A percentile compares a stretch with the other conserved stretches of the same genome.
Evolutionary conservation across 371 early-diverging fungal species (phyloP).

Genomic region (Quaeritorhiza haematococci): DNA sequence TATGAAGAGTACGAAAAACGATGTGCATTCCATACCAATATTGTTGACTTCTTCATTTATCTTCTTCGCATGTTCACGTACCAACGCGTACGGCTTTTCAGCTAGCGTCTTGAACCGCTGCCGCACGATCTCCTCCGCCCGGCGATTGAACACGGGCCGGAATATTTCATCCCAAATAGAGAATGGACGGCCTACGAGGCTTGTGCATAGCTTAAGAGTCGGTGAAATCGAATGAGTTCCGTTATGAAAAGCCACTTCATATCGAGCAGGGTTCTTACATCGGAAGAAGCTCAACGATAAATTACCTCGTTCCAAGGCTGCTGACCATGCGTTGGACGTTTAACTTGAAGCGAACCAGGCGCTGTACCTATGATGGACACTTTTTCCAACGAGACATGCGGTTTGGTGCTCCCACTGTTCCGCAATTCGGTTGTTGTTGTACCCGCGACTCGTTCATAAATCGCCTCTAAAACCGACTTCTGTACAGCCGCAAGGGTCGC

Average conservation of each 20-base stretch:
- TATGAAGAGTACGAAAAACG: too few species aligned
- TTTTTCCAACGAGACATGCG: neutral
- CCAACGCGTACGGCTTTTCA: slow-evolving; percentile 12
- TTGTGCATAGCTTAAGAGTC: slow-evolving; percentile 2
- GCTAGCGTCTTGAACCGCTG: slow-evolving; percentile 8
- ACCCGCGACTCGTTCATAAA: too few species aligned
- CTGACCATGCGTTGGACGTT: neutral
- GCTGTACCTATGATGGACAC: neutral
- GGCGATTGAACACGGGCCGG: slow-evolving; percentile 9
- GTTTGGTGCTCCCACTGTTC: too few species aligned
- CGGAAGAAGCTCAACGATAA: neutral
- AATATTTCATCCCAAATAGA: slow-evolving; percentile 25
- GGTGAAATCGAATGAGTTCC: too few species aligned
- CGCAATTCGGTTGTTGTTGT: too few species aligned
- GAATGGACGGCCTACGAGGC: slow-evolving; percentile 8
- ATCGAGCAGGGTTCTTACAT: neutral
- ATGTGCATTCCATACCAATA: too few species aligned
- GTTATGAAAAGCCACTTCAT: neutral
- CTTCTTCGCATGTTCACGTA: too few species aligned
- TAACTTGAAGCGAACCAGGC: too few species aligned
- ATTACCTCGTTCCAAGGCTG: neutral
- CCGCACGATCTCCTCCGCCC: slow-evolving; percentile 9
- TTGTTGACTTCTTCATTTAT: too few species aligned
- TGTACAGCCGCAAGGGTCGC: neutral
- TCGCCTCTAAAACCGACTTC: neutral